Conservation (phyloP, 2,329 filamentous ascomycete species). For the Escovopsis sp. region DNA sequence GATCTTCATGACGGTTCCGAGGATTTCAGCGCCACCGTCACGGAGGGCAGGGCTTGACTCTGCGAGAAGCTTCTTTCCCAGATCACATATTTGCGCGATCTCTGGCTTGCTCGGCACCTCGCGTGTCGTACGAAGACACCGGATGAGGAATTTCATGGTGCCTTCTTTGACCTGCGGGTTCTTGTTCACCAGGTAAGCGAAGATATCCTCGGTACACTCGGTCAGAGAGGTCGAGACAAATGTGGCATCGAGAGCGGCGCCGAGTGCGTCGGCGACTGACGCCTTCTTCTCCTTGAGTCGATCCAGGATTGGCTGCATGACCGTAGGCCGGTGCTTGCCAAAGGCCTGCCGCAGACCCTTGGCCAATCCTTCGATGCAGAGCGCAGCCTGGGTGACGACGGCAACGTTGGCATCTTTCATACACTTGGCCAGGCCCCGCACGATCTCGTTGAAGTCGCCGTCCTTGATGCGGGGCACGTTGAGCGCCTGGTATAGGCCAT, state of each 20-base stretch:
- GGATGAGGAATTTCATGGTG: constrained; percentile 82
- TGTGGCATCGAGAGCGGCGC: constrained; percentile 63
- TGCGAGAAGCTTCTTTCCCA: constrained; percentile 74
- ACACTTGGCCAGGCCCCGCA: constrained; percentile 72
- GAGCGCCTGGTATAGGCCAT: constrained; percentile 59
- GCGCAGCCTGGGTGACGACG: constrained; percentile 83
- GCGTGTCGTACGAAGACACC: constrained; percentile 68
- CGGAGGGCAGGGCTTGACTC: constrained; percentile 78
- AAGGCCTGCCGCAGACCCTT: constrained; percentile 72
- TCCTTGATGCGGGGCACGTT: constrained; percentile 90
- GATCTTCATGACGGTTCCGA: constrained; percentile 97
- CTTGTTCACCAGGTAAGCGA: constrained; percentile 77
- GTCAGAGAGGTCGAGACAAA: constrained; percentile 53
- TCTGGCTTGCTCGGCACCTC: constrained; percentile 76
- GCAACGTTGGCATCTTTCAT: constrained; percentile 99
- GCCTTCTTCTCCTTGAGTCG: constrained; percentile 96
- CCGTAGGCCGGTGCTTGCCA: constrained; percentile 60
- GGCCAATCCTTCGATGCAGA: constrained; percentile 79
- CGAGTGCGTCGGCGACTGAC: constrained; percentile 73
- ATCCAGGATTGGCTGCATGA: constrained; percentile 87
- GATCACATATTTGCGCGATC: constrained; percentile 72
- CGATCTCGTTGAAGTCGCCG: constrained; percentile 71
- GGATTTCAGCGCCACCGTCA: constrained; percentile 77
- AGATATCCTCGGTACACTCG: constrained; percentile 84
- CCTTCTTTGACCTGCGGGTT: constrained; percentile 97